Evolutionary conservation across 2,329 filamentous ascomycete species (phyloP).

Genomic region (Domatiomyces globalis): DNA sequence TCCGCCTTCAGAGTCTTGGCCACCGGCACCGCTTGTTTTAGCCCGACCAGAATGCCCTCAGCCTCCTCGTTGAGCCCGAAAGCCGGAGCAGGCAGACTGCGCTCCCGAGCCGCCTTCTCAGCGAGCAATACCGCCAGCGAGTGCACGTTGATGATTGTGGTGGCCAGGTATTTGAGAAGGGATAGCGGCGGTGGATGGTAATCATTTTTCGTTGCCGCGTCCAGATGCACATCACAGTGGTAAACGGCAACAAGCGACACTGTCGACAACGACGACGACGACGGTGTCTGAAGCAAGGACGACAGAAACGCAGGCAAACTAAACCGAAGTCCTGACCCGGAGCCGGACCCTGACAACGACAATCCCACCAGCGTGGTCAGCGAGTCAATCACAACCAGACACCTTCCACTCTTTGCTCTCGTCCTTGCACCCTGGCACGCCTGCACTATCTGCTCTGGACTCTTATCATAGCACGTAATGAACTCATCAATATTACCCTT

Average conservation of each 20-base stretch:
- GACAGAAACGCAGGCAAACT: constrained; percentile 56
- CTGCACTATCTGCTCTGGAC: constrained; percentile 40
- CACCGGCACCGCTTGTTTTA: constrained; percentile 23
- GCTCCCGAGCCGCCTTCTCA: constrained; percentile 59
- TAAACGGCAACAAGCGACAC: constrained; percentile 66
- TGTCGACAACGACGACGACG: constrained; percentile 20
- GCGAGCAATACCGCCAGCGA: constrained; percentile 62
- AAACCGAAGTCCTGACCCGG: constrained; percentile 20
- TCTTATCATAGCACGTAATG: constrained; percentile 49
- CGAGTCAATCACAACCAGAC: constrained; percentile 15
- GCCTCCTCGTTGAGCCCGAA: constrained; percentile 65
- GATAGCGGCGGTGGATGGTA: constrained; percentile 54
- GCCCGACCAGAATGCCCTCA: constrained; percentile 63
- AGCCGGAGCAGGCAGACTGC: constrained; percentile 58
- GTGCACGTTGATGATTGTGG: constrained; percentile 61
- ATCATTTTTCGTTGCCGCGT: constrained; percentile 19
- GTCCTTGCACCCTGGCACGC: constrained; percentile 18
- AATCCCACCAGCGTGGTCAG: constrained; percentile 8
- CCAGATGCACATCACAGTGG: constrained; percentile 61
- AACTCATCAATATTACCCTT: constrained; percentile 47
- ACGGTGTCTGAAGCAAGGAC: constrained; percentile 46
- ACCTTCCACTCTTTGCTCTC: constrained; percentile 1
- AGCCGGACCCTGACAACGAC: background rate
- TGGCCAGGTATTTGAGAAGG: constrained; percentile 72
- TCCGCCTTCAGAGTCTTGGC: constrained; percentile 5